Conservation (phyloP, 2,329 filamentous ascomycete genomes). For the Penicillium thymicola region DNA sequence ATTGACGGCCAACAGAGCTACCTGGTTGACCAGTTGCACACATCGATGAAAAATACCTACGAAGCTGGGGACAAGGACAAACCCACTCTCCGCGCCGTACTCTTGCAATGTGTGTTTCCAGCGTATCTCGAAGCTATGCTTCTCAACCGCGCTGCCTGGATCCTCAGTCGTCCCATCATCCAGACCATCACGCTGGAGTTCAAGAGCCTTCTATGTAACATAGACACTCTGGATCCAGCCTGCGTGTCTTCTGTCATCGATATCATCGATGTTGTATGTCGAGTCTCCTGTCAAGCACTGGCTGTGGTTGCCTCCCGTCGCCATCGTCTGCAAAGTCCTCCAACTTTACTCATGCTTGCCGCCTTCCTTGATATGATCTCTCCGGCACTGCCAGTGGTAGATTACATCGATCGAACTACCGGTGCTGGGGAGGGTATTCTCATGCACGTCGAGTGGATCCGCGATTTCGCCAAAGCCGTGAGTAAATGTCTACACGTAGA, state of each 20-base stretch:
- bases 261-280: constrained; percentile 40
- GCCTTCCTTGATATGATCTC: constrained; percentile 43
- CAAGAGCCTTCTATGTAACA: constrained; percentile 44
- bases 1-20: constrained; percentile 57
- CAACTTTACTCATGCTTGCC: constrained; percentile 38
- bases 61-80: constrained; percentile 41
- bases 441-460: constrained; percentile 39
- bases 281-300: constrained; percentile 37
- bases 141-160: constrained; percentile 47
- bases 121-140: constrained; percentile 54
- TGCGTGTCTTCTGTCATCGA: constrained; percentile 38
- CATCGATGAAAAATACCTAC: constrained; percentile 47
- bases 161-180: constrained; percentile 53
- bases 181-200: constrained; percentile 46
- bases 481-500: constrained; percentile 2
- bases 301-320: constrained; percentile 35
- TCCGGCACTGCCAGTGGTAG: constrained; percentile 42
- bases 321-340: constrained; percentile 37
- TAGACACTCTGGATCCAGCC: constrained; percentile 42
- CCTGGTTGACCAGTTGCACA: constrained; percentile 53
- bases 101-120: constrained; percentile 56
- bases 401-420: constrained; percentile 47
- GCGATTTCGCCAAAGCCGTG: constrained; percentile 31
- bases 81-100: constrained; percentile 50
- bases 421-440: constrained; percentile 24